A percentile compares a stretch with the other conserved stretches of the same genome.
phyloP scores from a whole-genome alignment of 2,329 filamentous ascomycete species.

The Conoideocrella luteorostrata region DNA sequence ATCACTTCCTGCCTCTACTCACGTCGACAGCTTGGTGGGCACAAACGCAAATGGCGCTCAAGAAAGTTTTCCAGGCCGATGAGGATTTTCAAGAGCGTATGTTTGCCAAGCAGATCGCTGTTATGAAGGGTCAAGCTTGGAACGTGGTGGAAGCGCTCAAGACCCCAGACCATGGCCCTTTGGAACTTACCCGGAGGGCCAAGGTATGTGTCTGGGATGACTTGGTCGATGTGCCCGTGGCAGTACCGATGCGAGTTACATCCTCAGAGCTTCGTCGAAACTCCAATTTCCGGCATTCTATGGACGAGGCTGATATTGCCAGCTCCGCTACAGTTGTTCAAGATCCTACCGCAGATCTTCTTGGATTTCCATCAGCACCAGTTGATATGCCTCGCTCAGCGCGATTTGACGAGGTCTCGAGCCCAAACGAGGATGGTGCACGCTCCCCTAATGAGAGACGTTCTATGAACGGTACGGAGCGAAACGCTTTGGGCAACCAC shows the following conservation, averaged over 20 bases:
- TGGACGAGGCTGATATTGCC: slow-evolving; percentile 86
- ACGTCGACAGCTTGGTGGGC: slow-evolving; percentile 97
- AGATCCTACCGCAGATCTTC: slow-evolving; percentile 54
- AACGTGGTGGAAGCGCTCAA: slow-evolving; percentile 98
- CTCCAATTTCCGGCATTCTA: slow-evolving; percentile 40
- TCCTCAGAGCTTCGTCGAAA: slow-evolving; percentile 77
- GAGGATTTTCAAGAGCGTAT: slow-evolving; percentile 97
- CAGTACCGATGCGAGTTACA: slow-evolving; percentile 79
- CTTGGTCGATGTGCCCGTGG: slow-evolving; percentile 89
- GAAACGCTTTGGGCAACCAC: slow-evolving; percentile 20
- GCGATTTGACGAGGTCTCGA: slow-evolving; percentile 58
- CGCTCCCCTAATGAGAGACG: slow-evolving; percentile 31
- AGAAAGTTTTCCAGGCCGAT: slow-evolving; percentile 84
- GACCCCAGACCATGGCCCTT: slow-evolving; percentile 80
- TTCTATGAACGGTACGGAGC: slow-evolving; percentile 16
- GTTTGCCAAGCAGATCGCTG: slow-evolving; percentile 96
- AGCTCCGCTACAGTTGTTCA: slow-evolving; percentile 26
- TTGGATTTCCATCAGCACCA: slow-evolving; percentile 57
- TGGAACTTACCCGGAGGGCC: slow-evolving; percentile 84
- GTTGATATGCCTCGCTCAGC: slow-evolving; percentile 67
- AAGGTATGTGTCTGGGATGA: slow-evolving; percentile 98
- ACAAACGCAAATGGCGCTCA: slow-evolving; percentile 81
- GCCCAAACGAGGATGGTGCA: slow-evolving; percentile 34
- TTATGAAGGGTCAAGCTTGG: slow-evolving; percentile 99
- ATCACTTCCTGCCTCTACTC: slow-evolving; percentile 91